phyloP scores from a whole-genome alignment of 345 rosid species.

The Ricinus communis region DNA sequence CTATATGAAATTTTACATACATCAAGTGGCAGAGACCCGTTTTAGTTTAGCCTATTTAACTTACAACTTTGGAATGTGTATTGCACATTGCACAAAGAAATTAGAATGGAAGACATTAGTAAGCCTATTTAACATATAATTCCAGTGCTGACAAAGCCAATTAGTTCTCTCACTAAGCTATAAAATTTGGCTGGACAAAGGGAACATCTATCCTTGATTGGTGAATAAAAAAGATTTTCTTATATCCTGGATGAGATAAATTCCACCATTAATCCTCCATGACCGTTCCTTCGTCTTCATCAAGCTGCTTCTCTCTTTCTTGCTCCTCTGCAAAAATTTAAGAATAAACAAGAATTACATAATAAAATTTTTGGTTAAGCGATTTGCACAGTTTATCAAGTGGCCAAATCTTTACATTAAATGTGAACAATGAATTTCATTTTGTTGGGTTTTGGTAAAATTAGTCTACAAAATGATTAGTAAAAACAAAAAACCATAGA shows the following conservation, averaged over 20 bases:
- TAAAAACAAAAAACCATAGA: neutral
- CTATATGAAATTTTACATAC: no score
- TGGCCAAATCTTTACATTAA: neutral
- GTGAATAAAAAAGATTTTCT: neutral
- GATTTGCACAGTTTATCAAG: neutral
- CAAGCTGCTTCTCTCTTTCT: constrained; percentile 53
- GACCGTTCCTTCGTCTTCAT: constrained; percentile 39
- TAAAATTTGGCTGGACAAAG: neutral
- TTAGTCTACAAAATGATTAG: neutral
- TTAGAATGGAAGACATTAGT: no score
- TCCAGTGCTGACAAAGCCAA: neutral
- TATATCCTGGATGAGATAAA: neutral
- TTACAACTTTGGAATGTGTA: no score
- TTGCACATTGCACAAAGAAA: no score
- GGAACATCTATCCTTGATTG: neutral
- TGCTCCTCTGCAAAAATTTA: constrained; percentile 55
- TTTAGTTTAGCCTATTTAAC: no score
- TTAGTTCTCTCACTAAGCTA: neutral
- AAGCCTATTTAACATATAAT: no score
- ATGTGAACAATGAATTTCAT: neutral
- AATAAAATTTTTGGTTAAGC: no score
- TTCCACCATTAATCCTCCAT: constrained; percentile 29
- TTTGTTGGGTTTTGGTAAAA: neutral
- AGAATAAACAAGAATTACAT: neutral
- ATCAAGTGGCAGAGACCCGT: no score